Evolutionary conservation across 108 stramenopile species (phyloP), one percentile per base, ranked within the genome.

Genomic region (Nitzschia sp.): DNA sequence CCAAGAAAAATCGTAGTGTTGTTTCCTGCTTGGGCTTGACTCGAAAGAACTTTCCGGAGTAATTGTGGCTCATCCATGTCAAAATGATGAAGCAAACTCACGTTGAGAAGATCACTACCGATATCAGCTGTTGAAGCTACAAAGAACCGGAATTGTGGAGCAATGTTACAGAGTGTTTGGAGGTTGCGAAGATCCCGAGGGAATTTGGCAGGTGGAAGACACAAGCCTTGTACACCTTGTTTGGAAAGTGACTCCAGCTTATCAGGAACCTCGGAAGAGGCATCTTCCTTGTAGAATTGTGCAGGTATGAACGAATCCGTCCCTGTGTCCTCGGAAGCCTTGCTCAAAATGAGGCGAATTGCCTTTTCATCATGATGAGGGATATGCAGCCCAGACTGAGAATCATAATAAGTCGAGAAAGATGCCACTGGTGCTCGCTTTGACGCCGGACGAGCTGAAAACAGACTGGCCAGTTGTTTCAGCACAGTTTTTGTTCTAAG

Each of bases 371-470:
- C 61, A 70, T 85, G 84, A 25, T 82, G 46, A 20, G 84, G 69
- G 2, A 85, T 73, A 46, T 85, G 78, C 63, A 73, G 48, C 9
- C 84, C 84, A 15, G 84, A 85, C 52, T 85, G 84, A 17, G 84
- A 85, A 61, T 85, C 84, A 57, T 85, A 85, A 48, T 85, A 85
- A 11, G 80, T 37, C n/a, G 54, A 43, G 41, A 46, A 50, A 41
- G 54, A 53, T 34, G 59, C 0, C 25, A 6, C 5, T 34, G 29
- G 29, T 5, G 5, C 29, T 34, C 5, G 29, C 29, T 34, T 34
- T 34, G 29, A 3, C 3, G 5, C 29, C 5, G 29, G 5, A 34
- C 29, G 29, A 34, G 29, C 29, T 34, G 29, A 3, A 1, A 5
- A 3, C 29, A 5, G 5, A 34, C 29, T 1, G 5, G 29, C 5